phyloP scores from a whole-genome alignment of 208 protist genomes.

The Crithidia bombi region DNA sequence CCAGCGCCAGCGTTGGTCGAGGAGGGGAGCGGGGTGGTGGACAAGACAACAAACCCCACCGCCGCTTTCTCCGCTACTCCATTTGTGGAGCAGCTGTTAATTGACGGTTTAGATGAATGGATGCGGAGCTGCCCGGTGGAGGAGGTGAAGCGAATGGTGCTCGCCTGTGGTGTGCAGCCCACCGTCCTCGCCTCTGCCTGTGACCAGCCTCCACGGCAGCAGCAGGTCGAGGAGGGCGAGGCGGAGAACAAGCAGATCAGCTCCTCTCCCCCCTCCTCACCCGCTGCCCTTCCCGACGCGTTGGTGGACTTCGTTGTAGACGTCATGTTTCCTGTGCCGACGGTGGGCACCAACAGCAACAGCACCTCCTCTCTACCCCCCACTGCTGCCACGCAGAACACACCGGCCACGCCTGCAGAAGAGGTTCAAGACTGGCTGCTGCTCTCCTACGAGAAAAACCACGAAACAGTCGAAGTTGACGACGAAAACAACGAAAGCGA shows the following conservation, averaged over 20 bases:
- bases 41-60: not conserved
- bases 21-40: not conserved
- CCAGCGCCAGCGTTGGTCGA: not conserved
- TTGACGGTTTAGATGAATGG: constrained; percentile 83
- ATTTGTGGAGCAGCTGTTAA: constrained; percentile 76
- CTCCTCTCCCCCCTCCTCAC: not conserved
- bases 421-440: constrained; percentile 73
- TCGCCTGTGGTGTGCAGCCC: constrained; percentile 77
- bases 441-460: constrained; percentile 72
- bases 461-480: constrained; percentile 59
- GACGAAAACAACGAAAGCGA: constrained; percentile 27
- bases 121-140: constrained; percentile 35
- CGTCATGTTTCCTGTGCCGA: constrained; percentile 71
- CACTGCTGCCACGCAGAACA: constrained; percentile 9
- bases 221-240: constrained; percentile 7
- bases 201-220: constrained; percentile 11
- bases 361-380: not conserved
- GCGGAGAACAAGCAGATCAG: not conserved
- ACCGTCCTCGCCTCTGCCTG: constrained; percentile 49
- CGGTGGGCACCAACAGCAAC: not conserved
- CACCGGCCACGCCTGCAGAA: not conserved
- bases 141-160: constrained; percentile 61
- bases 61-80: constrained; percentile 24
- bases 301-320: constrained; percentile 86
- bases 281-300: constrained; percentile 31